Evolutionary conservation across 2,329 filamentous ascomycete species (phyloP).

Genomic region (Trichoderma aggressivum): DNA sequence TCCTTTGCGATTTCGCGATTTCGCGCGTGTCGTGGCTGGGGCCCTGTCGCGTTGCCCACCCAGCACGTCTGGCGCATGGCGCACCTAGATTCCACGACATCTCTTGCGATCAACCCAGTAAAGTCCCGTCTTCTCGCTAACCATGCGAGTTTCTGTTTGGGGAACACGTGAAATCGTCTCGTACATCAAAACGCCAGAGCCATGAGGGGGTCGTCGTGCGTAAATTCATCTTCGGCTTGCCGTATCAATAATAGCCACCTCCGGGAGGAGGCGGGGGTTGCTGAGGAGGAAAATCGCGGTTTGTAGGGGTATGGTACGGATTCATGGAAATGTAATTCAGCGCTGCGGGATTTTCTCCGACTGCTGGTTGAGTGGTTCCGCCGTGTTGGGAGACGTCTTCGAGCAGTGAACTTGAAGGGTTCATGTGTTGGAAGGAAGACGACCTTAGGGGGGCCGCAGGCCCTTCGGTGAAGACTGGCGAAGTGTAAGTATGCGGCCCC

Average conservation of each 20-base stretch:
- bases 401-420: neutral
- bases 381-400: slow-evolving; percentile 13
- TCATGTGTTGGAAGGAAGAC: neutral
- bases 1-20: neutral
- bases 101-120: neutral
- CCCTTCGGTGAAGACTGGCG: slow-evolving; percentile 15
- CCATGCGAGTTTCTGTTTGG: neutral
- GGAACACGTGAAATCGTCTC: neutral
- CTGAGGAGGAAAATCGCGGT: slow-evolving; percentile 2
- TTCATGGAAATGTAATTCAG: slow-evolving; percentile 15
- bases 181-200: neutral
- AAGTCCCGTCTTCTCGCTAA: neutral
- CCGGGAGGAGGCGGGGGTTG: neutral
- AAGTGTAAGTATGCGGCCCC: slow-evolving; percentile 7
- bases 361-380: slow-evolving; percentile 6
- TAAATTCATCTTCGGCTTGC: neutral
- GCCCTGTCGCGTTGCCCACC: neutral
- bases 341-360: slow-evolving; percentile 5
- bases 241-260: slow-evolving; percentile 8
- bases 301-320: slow-evolving; percentile 16
- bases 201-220: neutral
- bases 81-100: neutral
- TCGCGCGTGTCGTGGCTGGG: neutral
- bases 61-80: neutral
- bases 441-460: neutral